Percentiles rank a stretch among this genome's conserved stretches.
Conservation (phyloP, 805 yeast genomes). For the Limtongozyma cylindracea region DNA sequence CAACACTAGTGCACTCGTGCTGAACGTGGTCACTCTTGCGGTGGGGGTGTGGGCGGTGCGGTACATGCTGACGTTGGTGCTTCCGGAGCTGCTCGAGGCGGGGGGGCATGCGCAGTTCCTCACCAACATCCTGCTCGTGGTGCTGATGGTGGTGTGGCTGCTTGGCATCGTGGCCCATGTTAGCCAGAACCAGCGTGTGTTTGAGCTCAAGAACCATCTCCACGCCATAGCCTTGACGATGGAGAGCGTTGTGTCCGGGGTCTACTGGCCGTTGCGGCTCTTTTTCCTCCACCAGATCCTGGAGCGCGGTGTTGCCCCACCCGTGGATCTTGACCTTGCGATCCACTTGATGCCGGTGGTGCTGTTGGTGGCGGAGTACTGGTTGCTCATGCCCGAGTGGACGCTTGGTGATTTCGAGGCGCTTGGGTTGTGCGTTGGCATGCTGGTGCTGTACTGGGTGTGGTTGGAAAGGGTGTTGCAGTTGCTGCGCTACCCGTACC, state of each 20-base stretch:
- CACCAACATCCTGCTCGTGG: slow-evolving; percentile 32
- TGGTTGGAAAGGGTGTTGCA: slow-evolving; percentile 22
- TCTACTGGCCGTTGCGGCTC: slow-evolving; percentile 47
- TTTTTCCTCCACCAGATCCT: slow-evolving; percentile 14
- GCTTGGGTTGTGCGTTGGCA: slow-evolving; percentile 9
- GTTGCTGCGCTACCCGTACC: slow-evolving; percentile 31
- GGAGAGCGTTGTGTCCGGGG: slow-evolving; percentile 32
- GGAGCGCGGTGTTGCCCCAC: slow-evolving; percentile 13
- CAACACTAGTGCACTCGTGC: too few relatives aligned
- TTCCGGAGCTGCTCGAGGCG: slow-evolving; percentile 21
- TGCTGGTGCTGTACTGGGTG: slow-evolving; percentile 26
- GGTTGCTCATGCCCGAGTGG: slow-evolving; percentile 22
- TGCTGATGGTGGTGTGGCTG: slow-evolving; percentile 16
- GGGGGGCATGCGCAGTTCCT: slow-evolving; percentile 57
- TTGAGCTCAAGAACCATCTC: slow-evolving; percentile 11
- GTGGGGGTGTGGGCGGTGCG: too few relatives aligned
- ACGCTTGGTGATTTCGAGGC: slow-evolving; percentile 10
- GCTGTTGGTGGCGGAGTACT: slow-evolving; percentile 26
- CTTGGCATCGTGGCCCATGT: slow-evolving; percentile 13
- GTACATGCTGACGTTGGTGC: slow-evolving; percentile 4
- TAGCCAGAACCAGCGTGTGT: slow-evolving; percentile 5
- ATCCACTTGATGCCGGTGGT: slow-evolving; percentile 35
- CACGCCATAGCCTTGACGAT: slow-evolving; percentile 30
- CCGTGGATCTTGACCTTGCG: slow-evolving; percentile 23
- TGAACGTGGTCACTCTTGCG: too few relatives aligned